Conservation (phyloP, 2,329 filamentous ascomycete genomes). For the Pyrenophora seminiperda region DNA sequence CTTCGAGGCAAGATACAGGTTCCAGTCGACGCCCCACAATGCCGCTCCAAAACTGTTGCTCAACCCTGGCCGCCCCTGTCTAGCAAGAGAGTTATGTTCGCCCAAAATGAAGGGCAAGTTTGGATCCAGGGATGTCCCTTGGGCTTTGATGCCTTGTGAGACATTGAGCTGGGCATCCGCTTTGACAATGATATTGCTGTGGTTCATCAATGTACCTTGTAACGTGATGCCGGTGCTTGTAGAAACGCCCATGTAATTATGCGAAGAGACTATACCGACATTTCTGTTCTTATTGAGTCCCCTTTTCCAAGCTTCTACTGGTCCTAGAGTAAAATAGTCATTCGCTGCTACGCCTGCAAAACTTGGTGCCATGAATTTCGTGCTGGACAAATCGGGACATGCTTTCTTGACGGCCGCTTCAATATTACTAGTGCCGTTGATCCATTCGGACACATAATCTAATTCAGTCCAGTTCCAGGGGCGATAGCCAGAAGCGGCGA, state of each 20-base stretch:
- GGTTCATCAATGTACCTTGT: conserved; percentile 68
- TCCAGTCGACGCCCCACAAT: conserved; percentile 69
- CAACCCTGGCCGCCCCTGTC: conserved; percentile 65
- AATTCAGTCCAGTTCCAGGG: conserved; percentile 59
- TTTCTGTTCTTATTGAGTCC: conserved; percentile 34
- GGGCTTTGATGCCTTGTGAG: conserved; percentile 54
- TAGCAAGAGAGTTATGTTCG: conserved; percentile 67
- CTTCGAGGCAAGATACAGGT: conserved; percentile 60
- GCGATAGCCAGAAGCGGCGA: conserved; percentile 57
- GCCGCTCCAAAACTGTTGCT: conserved; percentile 69
- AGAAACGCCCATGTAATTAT: conserved; percentile 68
- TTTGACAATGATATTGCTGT: conserved; percentile 55
- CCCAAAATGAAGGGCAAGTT: conserved; percentile 61
- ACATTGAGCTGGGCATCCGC: conserved; percentile 35
- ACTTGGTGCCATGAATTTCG: conserved; percentile 10
- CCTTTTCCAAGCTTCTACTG: neutral
- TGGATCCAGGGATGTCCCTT: conserved; percentile 49
- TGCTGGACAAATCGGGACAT: neutral
- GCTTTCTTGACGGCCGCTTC: neutral
- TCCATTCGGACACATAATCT: conserved; percentile 40
- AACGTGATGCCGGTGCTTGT: conserved; percentile 64
- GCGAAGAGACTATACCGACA: conserved; percentile 60
- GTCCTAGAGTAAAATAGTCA: neutral
- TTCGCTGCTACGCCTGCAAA: conserved; percentile 5
- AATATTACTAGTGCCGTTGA: conserved; percentile 7